Evolutionary conservation across 106 monocot species (phyloP), one percentile per base, ranked within the genome.

Genomic region (Amphibolis antarctica): DNA sequence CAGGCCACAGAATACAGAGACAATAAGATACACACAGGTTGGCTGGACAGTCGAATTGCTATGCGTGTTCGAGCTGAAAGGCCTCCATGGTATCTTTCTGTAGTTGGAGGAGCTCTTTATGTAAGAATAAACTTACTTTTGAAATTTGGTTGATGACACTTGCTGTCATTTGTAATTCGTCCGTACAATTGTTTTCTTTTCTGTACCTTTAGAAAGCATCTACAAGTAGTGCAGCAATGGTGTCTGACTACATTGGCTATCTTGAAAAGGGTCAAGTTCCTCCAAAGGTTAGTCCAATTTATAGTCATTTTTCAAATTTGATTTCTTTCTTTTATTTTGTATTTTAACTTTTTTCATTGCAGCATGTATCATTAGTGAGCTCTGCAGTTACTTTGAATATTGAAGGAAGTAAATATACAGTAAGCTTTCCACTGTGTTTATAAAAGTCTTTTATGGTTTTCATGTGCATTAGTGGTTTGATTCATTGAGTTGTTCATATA

Each of bases 21-120:
- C 20, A 98, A 98, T 73, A 90, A 88, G 69, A 91, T 98, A 44
- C 96, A 98, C 63, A 98, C 96, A 62, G 96, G 96, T 22, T 98
- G 96, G 96, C 50, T 98, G 56, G 96, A 98, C 63, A 87, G 96
- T 57, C 84, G 90, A 74, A 98, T 98, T 61, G 90, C 96, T 24
- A 98, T 98, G 96, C 78, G 96, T 14, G 96, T 98, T 76, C 91
- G 96, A 85, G 96, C 96, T 57, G 96, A 98, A 77, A 86, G 96
- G 68, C 96, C 90, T 65, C 86, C 90, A 67, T 98, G 96, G 96
- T 90, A 91, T 66, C 78, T 98, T 46, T 98, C 96, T 24, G 96
- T 98, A 68, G 96, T 98, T 59, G 96, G 90, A 80, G 96, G 96
- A 65, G 90, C 90, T 69, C 85, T 98, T 54, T 91, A 90, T 82